Base-by-base conservation (phyloP, 2,329 filamentous ascomycete species). In the Cadophora gregata region DNA sequence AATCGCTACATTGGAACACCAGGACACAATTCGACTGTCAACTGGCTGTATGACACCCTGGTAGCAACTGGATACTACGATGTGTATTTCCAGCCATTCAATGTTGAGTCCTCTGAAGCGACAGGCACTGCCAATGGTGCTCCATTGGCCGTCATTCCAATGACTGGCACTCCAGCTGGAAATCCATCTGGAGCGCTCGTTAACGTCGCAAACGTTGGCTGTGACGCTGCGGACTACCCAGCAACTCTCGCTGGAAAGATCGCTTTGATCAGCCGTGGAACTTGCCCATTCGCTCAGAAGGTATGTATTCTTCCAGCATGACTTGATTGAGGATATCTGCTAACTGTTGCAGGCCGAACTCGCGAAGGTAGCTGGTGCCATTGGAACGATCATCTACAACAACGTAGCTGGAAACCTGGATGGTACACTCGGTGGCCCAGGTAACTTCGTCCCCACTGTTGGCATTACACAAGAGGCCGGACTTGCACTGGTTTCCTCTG, bases 351-450 rank as follows among this genome's bases (percentile, higher is more conserved):
- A 95, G 81, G 88, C 89, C 0, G 84, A 83, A 65, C 80, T 86
- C 10, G 90, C 92, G 3, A 89, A 88, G 50, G 81, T 80, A 51
- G 90, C 90, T 0, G 90, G 91, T 16, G 92, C 92, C 4, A 77
- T 86, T 1, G 91, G 88, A 0, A 90, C 88, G 0, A 78, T 95
- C 29, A 83, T 95, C 66, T 93, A 91, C 80, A 93, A 95, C 81
- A 90, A 89, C n/a, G 79, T 84, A 0, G 56, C 66, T 2, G 90
- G 86, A 1, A 77, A 79, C 3, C 78, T 93, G n/a, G 62, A 1
- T 63, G 92, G 90, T 42, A 93, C 90, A 0, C 82, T 94, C 6
- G 90, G 89, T 73, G 87, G 63, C 84, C 78, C 82, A 48, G 71
- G 71, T 14, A 71, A 78, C 8, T 85, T 85, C 63, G 76, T 81